These are phyloP conservation scores for Didymosphaeria variabile DNA, from an alignment of 2,329 filamentous ascomycete species.

Conservation along the genomic window DNA sequence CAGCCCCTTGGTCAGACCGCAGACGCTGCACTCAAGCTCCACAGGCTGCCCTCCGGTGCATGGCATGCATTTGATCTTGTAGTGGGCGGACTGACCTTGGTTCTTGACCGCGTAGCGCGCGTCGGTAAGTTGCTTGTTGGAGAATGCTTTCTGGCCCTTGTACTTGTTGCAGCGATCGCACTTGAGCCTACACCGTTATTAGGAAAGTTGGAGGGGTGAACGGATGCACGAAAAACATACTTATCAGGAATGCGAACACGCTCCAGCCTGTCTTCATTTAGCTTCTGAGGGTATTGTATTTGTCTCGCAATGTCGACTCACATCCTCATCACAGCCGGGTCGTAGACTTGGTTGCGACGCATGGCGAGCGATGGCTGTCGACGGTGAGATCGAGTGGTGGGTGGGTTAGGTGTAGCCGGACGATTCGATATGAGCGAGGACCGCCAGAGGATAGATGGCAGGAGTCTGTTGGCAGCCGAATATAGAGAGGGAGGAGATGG, in stretches of 20 bases:
- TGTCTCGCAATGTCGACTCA: neutral
- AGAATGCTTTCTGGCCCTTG: constrained; percentile 51
- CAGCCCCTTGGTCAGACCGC: constrained; percentile 56
- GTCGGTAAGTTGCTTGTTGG: constrained; percentile 58
- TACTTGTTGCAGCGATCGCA: constrained; percentile 58
- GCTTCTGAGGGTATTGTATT: neutral
- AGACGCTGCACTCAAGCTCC: constrained; percentile 61
- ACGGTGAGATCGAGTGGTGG: neutral
- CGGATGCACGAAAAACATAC: constrained; percentile 5
- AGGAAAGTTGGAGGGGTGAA: neutral
- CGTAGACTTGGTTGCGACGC: constrained; percentile 15
- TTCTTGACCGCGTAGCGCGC: constrained; percentile 29
- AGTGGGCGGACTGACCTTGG: constrained; percentile 23
- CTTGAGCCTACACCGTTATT: constrained; percentile 49
- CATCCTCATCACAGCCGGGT: neutral
- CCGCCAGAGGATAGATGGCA: neutral
- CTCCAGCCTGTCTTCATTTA: constrained; percentile 26
- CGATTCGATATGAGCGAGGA: neutral
- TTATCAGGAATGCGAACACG: constrained; percentile 32
- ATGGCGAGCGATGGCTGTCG: neutral
- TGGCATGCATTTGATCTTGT: constrained; percentile 51
- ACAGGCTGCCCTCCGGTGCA: constrained; percentile 56
- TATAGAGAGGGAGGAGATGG: neutral
- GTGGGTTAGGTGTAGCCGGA: neutral
- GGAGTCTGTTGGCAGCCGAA: neutral